Evolutionary conservation across 129 eudicot species (phyloP).

Genomic region (sunflower (Helianthus annuus)): HanXRQr2.0-SUNRISE NC_035440.2:142994815-142995314

Average conservation of each 20-base stretch:
- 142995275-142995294: not conserved
- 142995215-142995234: slow-evolving; percentile 33
- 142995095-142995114: not conserved
- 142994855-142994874: too few relatives aligned
- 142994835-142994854: too few relatives aligned
- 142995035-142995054: not conserved
- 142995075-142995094: not conserved
- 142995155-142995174: not conserved
- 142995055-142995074: not conserved
- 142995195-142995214: slow-evolving; percentile 16
- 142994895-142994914: too few relatives aligned
- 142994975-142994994: not conserved
- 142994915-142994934: too few relatives aligned
- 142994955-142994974: not conserved
- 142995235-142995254: slow-evolving; percentile 30
- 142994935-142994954: not conserved
- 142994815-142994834: too few relatives aligned
- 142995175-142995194: not conserved
- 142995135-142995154: not conserved
- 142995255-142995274: slow-evolving; percentile 18
- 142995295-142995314: not conserved
- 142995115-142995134: not conserved
- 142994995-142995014: not conserved
- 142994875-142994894: not conserved
- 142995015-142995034: not conserved